These are phyloP conservation scores for Silybum marianum DNA, from an alignment of 129 eudicot genomes.

Conservation along the genomic window DNA sequence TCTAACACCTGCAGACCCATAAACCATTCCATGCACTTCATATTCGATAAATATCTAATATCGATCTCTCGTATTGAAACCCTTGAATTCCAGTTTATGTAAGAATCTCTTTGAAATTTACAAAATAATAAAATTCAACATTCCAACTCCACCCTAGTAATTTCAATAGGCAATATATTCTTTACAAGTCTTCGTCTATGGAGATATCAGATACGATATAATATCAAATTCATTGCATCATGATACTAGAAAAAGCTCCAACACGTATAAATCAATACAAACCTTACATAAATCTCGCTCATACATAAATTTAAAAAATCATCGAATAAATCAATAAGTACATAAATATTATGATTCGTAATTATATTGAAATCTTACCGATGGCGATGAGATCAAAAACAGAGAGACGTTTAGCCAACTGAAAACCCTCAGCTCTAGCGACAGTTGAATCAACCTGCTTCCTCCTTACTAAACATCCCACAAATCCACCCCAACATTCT, in stretches of 20 bases:
- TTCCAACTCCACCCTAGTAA: neutral
- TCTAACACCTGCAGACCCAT: neutral
- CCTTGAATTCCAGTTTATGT: neutral
- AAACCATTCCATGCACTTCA: neutral
- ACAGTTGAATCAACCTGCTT: conserved; percentile 78
- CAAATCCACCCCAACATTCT: conserved; percentile 33
- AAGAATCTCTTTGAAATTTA: neutral
- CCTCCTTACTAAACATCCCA: conserved; percentile 64
- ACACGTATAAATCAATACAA: neutral
- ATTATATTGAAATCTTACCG: conserved; percentile 39
- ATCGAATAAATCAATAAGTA: neutral
- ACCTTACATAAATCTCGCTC: neutral
- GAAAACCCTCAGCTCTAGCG: conserved; percentile 47
- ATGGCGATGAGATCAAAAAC: conserved; percentile 83
- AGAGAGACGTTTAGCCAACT: conserved; percentile 81
- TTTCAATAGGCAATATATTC: neutral
- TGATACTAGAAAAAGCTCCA: neutral
- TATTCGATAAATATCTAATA: neutral
- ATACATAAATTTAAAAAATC: neutral
- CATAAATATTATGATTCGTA: neutral
- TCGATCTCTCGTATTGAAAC: neutral
- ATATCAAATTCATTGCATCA: neutral
- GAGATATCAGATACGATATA: neutral
- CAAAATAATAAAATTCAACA: neutral
- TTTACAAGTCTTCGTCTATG: neutral